Conservation (phyloP, 352 stramenopile genomes). For the Pythium scleroteichum region DNA sequence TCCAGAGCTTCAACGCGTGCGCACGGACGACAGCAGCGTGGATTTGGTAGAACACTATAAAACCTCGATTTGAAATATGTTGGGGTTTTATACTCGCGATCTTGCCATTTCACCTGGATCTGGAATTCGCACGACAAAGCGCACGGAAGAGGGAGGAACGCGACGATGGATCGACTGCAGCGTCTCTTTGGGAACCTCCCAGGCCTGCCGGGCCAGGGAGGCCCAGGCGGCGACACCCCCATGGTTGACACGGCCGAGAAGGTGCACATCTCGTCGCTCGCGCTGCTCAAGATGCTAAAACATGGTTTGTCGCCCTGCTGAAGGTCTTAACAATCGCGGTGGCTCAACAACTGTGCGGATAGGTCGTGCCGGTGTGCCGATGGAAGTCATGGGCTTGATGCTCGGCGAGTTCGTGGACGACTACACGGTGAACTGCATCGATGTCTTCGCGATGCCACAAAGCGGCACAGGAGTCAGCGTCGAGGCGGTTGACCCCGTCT, state of each 20-base stretch:
- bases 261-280: slow-evolving; percentile 98
- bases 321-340: too few species aligned
- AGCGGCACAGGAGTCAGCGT: slow-evolving; percentile 94
- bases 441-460: slow-evolving; percentile 99
- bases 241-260: slow-evolving; percentile 98
- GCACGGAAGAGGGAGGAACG: slow-evolving; percentile 10
- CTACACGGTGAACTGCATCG: slow-evolving; percentile 99
- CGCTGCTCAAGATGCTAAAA: slow-evolving; percentile 99
- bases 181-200: slow-evolving; percentile 86
- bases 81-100: slow-evolving; percentile 32
- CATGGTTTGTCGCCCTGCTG: slow-evolving; percentile 71
- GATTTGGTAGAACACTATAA: slow-evolving; percentile 9
- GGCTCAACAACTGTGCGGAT: not conserved
- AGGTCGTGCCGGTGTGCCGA: slow-evolving; percentile 97
- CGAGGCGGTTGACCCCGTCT: slow-evolving; percentile 99
- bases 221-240: slow-evolving; percentile 85
- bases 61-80: slow-evolving; percentile 31
- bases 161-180: slow-evolving; percentile 79
- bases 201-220: slow-evolving; percentile 67
- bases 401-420: slow-evolving; percentile 99
- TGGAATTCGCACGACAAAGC: slow-evolving; percentile 18
- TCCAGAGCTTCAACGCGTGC: too few species aligned
- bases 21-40: too few species aligned
- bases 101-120: slow-evolving; percentile 22
- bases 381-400: slow-evolving; percentile 99